These are phyloP conservation scores for Trametes elegans DNA, from an alignment of 768 basidiomycete species.

Conservation along the genomic window DNA sequence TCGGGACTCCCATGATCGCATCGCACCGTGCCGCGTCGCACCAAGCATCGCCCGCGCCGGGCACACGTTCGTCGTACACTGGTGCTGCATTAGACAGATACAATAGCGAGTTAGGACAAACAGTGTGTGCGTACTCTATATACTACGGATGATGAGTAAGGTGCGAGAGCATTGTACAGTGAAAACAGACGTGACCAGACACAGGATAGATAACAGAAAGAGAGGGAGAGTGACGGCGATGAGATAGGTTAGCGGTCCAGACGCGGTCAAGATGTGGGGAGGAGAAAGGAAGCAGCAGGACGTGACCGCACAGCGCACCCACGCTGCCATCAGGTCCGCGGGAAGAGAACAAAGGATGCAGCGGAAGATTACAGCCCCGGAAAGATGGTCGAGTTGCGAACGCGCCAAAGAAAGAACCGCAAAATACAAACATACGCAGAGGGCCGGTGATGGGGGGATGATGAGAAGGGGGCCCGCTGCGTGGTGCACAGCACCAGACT, in stretches of 20 bases:
- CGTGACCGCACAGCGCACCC: slow-evolving; percentile 6
- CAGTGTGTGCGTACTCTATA: slow-evolving; percentile 17
- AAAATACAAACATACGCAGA: slow-evolving; percentile 7
- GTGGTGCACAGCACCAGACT: slow-evolving; percentile 18
- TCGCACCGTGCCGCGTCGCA: neutral
- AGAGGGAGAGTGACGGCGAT: no score
- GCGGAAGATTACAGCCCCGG: slow-evolving; percentile 4
- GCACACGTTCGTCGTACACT: neutral
- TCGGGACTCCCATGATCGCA: slow-evolving; percentile 7
- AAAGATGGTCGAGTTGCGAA: neutral
- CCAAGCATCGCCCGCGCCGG: neutral
- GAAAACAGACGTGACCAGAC: slow-evolving; percentile 3
- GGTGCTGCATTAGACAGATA: slow-evolving; percentile 11
- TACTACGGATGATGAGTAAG: slow-evolving; percentile 19
- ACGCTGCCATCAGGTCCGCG: slow-evolving; percentile 7
- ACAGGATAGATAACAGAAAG: neutral
- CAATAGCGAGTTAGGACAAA: slow-evolving; percentile 15
- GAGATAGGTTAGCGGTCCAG: slow-evolving; percentile 1
- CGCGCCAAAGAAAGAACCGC: slow-evolving; percentile 1
- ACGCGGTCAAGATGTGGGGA: neutral
- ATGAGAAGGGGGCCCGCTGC: slow-evolving; percentile 7
- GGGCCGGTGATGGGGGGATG: neutral
- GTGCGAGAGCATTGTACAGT: slow-evolving; percentile 20
- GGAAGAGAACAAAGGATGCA: slow-evolving; percentile 2
- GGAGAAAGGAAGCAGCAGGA: neutral